Evolutionary conservation across 495 filamentous ascomycete species (phyloP), one percentile per base, ranked within the genome.

Genomic region (Penicillium robsamsonii): DNA sequence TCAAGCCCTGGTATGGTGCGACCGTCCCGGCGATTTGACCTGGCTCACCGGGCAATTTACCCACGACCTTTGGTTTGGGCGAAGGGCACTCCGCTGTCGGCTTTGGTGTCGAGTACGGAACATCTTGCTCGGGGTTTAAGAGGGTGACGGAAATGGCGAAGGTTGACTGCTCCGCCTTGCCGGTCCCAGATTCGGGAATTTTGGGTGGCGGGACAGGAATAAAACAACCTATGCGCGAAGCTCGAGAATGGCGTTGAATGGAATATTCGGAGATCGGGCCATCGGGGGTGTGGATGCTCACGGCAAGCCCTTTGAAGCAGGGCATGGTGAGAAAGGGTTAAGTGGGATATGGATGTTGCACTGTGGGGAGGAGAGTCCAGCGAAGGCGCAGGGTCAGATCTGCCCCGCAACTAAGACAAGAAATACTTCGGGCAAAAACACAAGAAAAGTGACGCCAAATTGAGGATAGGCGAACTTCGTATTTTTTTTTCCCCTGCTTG

Each of bases 101-200:
- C 63, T 91, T 90, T 30, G 91, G 89, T 1, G 87, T 84, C 29
- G 91, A 94, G 70, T 97, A 97, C 9, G 92, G 92, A 17, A 97
- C 89, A 65, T 88, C 82, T 49, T 92, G 84, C 31, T 88, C 89
- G 27, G 92, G 87, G 13, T 92, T 97, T 55, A 97, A 81, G 41
- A 99, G 86, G 1, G 94, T 97, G 65, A 99, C 96, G 11, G 92
- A 97, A 55, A 99, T 87, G 54, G 93, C 93, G 68, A 99, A 99
- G 52, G 90, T 95, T 24, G 92, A 91, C 50, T 92, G 87, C 75
- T 96, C 92, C 46, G 91, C 87, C 70, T 87, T 92, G 48, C 83
- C 83, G 10, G 81, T 79, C 40, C 78, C 77, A 50, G 84, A 81
- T 37, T 80, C 68, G 38, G 84, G 85, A 20, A 96, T 74, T 74